phyloP scores from a whole-genome alignment of 148 eudicot species.

The Heliosperma pusillum region DNA sequence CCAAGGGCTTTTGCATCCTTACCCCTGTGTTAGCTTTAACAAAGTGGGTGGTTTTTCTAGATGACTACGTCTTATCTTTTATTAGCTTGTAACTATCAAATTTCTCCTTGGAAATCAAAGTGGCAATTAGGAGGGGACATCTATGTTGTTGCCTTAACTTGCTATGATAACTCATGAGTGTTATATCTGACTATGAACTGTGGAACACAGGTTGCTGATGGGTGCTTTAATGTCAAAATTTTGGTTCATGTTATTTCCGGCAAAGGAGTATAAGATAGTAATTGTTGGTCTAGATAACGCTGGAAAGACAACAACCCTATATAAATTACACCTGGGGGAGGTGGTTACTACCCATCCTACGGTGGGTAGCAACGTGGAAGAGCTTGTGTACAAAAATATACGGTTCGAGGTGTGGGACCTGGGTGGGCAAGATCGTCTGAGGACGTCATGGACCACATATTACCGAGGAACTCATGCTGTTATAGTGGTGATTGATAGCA shows the following conservation, averaged over 20 bases:
- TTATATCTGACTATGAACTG: constrained; percentile 6
- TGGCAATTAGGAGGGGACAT: background rate
- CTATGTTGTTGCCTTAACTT: background rate
- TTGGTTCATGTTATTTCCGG: constrained; percentile 99
- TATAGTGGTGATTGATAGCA: constrained; percentile 90
- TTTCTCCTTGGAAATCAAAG: too few relatives aligned
- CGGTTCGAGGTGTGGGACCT: constrained; percentile 99
- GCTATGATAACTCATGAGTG: too few relatives aligned
- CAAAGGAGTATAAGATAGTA: constrained; percentile 93
- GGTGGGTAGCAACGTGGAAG: constrained; percentile 98
- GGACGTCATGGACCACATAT: constrained; percentile 97
- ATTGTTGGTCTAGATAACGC: constrained; percentile 98
- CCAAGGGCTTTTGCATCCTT: too few relatives aligned
- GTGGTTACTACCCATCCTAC: constrained; percentile 97
- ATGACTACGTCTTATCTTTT: too few relatives aligned
- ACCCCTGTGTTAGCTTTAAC: too few relatives aligned
- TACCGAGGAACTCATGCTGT: constrained; percentile 95
- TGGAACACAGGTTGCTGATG: constrained; percentile 38
- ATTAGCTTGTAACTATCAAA: background rate
- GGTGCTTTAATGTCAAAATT: constrained; percentile 83
- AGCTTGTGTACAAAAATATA: constrained; percentile 89
- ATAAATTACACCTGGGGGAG: constrained; percentile 89
- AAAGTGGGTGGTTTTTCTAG: too few relatives aligned
- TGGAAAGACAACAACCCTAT: constrained; percentile 98
- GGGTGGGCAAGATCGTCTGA: constrained; percentile 93